These are phyloP conservation scores for Emiliania huxleyi DNA, from an alignment of 78 protist species.

Conservation along the genomic window DNA sequence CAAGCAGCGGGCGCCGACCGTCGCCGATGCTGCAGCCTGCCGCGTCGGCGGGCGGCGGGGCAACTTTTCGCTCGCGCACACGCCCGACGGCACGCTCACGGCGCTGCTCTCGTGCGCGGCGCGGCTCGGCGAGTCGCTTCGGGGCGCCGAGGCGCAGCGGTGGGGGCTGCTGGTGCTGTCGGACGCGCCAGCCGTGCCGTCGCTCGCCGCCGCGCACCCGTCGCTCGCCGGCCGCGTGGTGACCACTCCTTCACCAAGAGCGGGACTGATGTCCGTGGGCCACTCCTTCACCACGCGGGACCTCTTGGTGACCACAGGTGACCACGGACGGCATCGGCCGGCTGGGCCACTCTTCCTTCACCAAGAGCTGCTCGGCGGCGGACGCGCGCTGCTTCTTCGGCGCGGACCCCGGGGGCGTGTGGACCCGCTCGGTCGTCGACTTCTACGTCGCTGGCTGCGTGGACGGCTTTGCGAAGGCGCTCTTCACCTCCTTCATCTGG, in stretches of 20 bases:
- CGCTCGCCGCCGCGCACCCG: too few relatives aligned
- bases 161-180: constrained; percentile 12
- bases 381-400: neutral
- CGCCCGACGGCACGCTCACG: neutral
- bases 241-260: too few relatives aligned
- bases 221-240: too few relatives aligned
- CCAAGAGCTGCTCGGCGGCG: neutral
- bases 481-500: neutral
- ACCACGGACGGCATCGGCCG: neutral
- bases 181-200: neutral
- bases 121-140: neutral
- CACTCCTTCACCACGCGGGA: neutral
- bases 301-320: too few relatives aligned
- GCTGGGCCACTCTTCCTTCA: neutral
- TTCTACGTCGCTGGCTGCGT: neutral
- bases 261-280: too few relatives aligned
- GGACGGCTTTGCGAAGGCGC: neutral
- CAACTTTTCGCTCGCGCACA: neutral
- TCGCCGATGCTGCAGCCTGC: neutral
- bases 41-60: neutral
- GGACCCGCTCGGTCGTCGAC: constrained; percentile 23
- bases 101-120: neutral
- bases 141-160: neutral
- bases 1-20: neutral
- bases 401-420: constrained; percentile 5